A percentile compares a stretch with the other conserved stretches of the same genome.
Conservation (phyloP, 345 rosid genomes). For the Lagerstroemia speciosa region DNA sequence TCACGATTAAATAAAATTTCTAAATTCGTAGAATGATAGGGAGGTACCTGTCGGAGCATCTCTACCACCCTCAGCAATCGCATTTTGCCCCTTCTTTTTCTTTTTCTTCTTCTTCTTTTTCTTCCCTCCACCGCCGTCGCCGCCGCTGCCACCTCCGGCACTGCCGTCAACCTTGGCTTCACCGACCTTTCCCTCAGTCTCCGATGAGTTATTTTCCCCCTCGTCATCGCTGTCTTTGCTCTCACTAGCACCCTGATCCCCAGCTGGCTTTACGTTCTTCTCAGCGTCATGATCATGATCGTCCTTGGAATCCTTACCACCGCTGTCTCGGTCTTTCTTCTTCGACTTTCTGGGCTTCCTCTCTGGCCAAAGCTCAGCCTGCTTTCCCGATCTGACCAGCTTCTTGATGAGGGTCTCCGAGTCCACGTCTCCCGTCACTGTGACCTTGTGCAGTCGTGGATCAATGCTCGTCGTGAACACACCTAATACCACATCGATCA, state of each 20-base stretch:
- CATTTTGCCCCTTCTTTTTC: slow-evolving; percentile 19
- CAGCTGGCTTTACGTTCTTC: background rate
- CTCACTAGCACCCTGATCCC: background rate
- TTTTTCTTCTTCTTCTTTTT: slow-evolving; percentile 28
- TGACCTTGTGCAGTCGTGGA: slow-evolving; percentile 54
- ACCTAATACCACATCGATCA: slow-evolving; percentile 21
- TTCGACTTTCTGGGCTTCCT: slow-evolving; percentile 24
- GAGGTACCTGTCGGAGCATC: slow-evolving; percentile 11
- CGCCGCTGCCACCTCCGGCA: slow-evolving; percentile 7
- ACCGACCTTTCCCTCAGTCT: slow-evolving; percentile 7
- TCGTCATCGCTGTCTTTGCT: slow-evolving; percentile 1
- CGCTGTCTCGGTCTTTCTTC: slow-evolving; percentile 18
- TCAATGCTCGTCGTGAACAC: slow-evolving; percentile 43
- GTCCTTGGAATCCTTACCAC: slow-evolving; percentile 9
- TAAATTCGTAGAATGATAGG: background rate
- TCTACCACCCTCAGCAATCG: slow-evolving; percentile 9
- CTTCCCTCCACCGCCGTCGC: background rate
- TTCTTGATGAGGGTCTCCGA: slow-evolving; percentile 44
- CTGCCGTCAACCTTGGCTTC: slow-evolving; percentile 6
- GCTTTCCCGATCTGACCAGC: slow-evolving; percentile 46
- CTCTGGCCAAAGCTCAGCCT: slow-evolving; percentile 57
- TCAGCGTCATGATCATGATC: slow-evolving; percentile 12
- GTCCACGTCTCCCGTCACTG: slow-evolving; percentile 50
- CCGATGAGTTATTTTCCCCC: slow-evolving; percentile 11
- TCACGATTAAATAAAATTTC: too few species aligned